Evolutionary conservation across 371 early-diverging fungal genomes (phyloP), one percentile per base, ranked within the genome.

Genomic region (Mortierella sp.): DNA sequence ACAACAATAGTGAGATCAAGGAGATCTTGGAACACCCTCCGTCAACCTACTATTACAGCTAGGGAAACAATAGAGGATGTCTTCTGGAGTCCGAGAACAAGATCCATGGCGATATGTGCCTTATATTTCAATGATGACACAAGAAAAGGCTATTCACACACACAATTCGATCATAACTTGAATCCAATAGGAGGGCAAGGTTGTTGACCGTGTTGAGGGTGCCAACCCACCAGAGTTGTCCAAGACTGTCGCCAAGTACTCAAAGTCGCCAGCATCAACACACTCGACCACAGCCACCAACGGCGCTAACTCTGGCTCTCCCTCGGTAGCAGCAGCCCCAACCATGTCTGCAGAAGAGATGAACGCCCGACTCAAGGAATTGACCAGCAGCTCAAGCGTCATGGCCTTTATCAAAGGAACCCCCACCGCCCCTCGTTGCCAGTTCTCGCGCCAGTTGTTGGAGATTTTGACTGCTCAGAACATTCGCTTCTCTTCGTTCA

Each of bases 361-460:
- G 55, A 91, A 94, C 68, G 84, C 92, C 63, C 91, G 95, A 31
- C 89, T 97, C 50, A 92, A 94, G 88, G 88, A 91, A 31, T 90
- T 97, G 71, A 88, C 95, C 71, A 91, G 90, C 79, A 92, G 94
- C 70, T 92, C 94, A 50, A 92, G 94, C 72, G 95, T 98, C 71
- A 94, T 97, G 94, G 88, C 96, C 34, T 98, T 98, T 84, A 98
- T 99, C 72, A 99, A 98, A 92, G 99, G 99, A 52, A 96, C 95
- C 26, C 98, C 98, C 55, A 76, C 77, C 47, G 89, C 92, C 84
- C 94, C 94, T 73, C 89, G 93, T 31, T 96, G 95, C 88, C 96
- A 96, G 54, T 97, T 95, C 84, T 95, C 94, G 63, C 91, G 95
- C 65, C 93, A 95, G 84, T 80, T 94, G 54, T 84, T 96, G 55